A percentile compares a stretch with the other conserved stretches of the same genome.
These are phyloP conservation scores for Trichosanthes truncata DNA, from an alignment of 306 rosid species.

Conservation along the genomic window DNA sequence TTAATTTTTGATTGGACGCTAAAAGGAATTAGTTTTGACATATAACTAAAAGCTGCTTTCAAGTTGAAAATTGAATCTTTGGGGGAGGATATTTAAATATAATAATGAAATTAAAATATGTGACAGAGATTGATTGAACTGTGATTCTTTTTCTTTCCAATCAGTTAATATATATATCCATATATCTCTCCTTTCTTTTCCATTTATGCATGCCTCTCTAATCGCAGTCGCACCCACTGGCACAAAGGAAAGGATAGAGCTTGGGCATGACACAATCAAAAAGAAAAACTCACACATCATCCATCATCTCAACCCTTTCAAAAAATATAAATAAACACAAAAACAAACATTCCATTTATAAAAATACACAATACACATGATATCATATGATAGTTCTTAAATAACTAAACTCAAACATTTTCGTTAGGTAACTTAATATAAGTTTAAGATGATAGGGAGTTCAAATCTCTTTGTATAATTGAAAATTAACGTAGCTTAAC, in stretches of 20 bases:
- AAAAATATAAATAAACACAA: not conserved
- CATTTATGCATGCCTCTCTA: not conserved
- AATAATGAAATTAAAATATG: not conserved
- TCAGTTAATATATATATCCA: not conserved
- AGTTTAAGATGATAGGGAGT: too few relatives aligned
- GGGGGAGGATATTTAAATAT: not conserved
- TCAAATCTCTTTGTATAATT: too few relatives aligned
- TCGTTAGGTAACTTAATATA: too few relatives aligned
- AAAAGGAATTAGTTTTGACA: not conserved
- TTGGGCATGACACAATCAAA: not conserved
- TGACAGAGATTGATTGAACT: not conserved
- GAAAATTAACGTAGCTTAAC: too few relatives aligned
- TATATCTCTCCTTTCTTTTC: not conserved
- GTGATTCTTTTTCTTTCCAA: not conserved
- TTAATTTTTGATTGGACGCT: too few relatives aligned
- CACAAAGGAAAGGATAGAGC: not conserved
- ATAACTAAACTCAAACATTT: not conserved
- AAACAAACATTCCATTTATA: not conserved
- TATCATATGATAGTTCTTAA: not conserved
- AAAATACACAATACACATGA: not conserved
- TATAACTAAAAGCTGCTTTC: not conserved
- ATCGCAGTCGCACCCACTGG: not conserved
- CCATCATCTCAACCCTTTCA: not conserved
- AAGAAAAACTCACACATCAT: not conserved
- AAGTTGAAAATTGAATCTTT: not conserved